Evolutionary conservation across 164 flowering plant species (phyloP).

Genomic region (Berberis thunbergii): DNA sequence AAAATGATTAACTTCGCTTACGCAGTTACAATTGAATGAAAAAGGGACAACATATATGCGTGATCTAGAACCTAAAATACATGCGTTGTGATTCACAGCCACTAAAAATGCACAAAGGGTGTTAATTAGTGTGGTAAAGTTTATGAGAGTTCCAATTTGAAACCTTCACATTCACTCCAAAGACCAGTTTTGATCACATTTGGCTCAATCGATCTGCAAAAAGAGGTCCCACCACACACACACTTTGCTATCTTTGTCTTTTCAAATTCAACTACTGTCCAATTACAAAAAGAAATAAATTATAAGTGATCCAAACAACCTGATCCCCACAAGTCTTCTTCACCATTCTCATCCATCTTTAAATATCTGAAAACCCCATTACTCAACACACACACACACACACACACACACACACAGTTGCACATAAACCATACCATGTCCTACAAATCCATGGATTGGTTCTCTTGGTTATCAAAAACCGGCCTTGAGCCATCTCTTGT

Average conservation of each 20-base stretch:
- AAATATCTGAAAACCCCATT: background rate
- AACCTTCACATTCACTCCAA: background rate
- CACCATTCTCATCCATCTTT: background rate
- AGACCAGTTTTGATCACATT: background rate
- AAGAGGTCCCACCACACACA: background rate
- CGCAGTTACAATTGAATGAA: too few relatives aligned
- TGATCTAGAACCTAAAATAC: too few relatives aligned
- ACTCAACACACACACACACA: too few relatives aligned
- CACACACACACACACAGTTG: too few relatives aligned
- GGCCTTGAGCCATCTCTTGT: constrained; percentile 43
- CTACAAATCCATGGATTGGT: constrained; percentile 64
- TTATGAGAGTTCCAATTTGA: too few relatives aligned
- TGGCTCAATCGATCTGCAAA: background rate
- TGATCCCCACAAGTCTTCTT: constrained; percentile 1
- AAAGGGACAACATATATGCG: too few relatives aligned
- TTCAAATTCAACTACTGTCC: constrained; percentile 1
- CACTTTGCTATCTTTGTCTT: background rate
- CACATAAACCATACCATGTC: background rate
- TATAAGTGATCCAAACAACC: background rate
- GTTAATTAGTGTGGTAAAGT: too few relatives aligned
- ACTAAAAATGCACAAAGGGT: too few relatives aligned
- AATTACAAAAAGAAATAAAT: constrained; percentile 5
- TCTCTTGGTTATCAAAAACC: constrained; percentile 64
- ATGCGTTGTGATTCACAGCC: too few relatives aligned
- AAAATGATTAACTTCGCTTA: too few relatives aligned